Conservation (phyloP, 768 basidiomycete genomes). For the Xanthoconium purpureum region DNA sequence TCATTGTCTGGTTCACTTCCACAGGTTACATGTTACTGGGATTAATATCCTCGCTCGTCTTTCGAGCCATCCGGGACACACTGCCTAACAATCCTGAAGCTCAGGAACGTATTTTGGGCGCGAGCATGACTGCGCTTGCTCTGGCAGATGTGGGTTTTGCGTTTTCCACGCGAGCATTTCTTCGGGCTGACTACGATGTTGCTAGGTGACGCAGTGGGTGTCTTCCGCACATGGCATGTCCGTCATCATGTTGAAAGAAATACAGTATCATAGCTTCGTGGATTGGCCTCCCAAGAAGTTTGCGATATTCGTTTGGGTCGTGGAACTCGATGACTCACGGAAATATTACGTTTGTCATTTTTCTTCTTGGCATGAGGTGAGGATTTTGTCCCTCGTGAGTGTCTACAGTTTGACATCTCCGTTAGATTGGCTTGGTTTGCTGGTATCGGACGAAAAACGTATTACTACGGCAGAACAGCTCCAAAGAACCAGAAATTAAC, state of each 20-base stretch:
- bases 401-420: conserved; percentile 1
- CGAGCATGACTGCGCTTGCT: conserved; percentile 58
- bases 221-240: neutral
- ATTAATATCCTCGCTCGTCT: conserved; percentile 63
- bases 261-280: conserved; percentile 57
- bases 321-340: conserved; percentile 81
- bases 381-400: neutral
- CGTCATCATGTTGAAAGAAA: conserved; percentile 3
- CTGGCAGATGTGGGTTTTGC: conserved; percentile 61
- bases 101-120: conserved; percentile 68
- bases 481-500: conserved; percentile 13
- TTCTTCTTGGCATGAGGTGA: conserved; percentile 59
- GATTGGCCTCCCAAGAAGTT: conserved; percentile 52
- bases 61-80: conserved; percentile 63
- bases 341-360: conserved; percentile 62
- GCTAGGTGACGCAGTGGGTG: conserved; percentile 61
- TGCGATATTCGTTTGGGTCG: conserved; percentile 44
- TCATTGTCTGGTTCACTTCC: neutral
- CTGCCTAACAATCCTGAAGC: conserved; percentile 52
- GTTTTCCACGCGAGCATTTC: neutral
- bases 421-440: conserved; percentile 54
- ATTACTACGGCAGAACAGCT: conserved; percentile 35
- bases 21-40: conserved; percentile 62
- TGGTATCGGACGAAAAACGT: conserved; percentile 47
- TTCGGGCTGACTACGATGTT: neutral